A percentile compares a stretch with the other conserved stretches of the same genome.
Evolutionary conservation across 2,329 filamentous ascomycete genomes (phyloP).

Genomic region (Trematosphaeria pertusa): DNA sequence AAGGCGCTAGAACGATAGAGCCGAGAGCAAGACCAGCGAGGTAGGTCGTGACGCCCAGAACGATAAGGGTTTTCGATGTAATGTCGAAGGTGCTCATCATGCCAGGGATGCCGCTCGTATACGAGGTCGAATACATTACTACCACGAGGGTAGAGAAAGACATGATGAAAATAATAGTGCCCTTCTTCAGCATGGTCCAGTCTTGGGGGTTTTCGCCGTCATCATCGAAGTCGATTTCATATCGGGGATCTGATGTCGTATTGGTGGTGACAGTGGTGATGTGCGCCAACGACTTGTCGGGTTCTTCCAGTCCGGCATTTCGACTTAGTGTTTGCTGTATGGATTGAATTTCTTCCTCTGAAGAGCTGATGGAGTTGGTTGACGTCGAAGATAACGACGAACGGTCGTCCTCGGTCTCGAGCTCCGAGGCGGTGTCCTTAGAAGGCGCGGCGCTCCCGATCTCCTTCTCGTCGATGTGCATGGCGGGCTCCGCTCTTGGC

Average conservation of each 20-base stretch:
- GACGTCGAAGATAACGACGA: conserved; percentile 34
- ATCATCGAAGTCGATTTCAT: conserved; percentile 75
- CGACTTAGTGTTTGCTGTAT: conserved; percentile 44
- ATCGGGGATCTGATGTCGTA: conserved; percentile 61
- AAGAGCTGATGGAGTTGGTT: conserved; percentile 27
- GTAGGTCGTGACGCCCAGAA: conserved; percentile 80
- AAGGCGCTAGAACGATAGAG: conserved; percentile 74
- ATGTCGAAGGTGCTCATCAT: conserved; percentile 72
- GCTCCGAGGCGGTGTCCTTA: neutral
- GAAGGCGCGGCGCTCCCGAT: neutral
- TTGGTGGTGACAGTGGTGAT: conserved; percentile 43
- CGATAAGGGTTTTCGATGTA: conserved; percentile 65
- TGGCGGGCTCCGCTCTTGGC: neutral
- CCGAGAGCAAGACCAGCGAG: conserved; percentile 76
- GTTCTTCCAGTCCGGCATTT: conserved; percentile 40
- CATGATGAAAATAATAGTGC: conserved; percentile 61
- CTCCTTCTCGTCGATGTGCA: conserved; percentile 2
- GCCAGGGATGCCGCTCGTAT: conserved; percentile 74
- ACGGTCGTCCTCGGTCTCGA: conserved; percentile 21
- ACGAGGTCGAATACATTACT: conserved; percentile 74
- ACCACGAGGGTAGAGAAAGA: conserved; percentile 62
- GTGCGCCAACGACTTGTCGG: conserved; percentile 30
- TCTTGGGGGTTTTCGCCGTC: conserved; percentile 70
- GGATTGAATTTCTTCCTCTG: conserved; percentile 30
- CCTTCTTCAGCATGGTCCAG: conserved; percentile 69